phyloP scores from a whole-genome alignment of 1,284 basidiomycete genomes.

The Austroboletus novae-zelandiae region DNA sequence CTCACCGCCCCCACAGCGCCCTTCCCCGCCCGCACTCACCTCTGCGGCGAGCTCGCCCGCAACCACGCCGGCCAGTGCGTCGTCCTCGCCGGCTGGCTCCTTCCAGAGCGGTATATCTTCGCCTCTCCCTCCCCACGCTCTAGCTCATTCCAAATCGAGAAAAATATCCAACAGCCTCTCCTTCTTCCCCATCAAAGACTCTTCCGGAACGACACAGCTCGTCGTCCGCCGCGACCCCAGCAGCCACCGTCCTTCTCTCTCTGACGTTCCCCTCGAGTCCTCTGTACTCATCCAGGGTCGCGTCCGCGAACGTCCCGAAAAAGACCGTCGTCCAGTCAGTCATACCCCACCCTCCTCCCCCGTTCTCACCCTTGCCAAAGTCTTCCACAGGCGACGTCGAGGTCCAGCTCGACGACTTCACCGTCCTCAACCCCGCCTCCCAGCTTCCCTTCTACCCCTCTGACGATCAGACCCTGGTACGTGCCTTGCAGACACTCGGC shows the following conservation, averaged over 20 bases:
- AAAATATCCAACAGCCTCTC: constrained; percentile 67
- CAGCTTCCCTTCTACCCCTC: constrained; percentile 81
- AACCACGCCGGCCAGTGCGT: constrained; percentile 58
- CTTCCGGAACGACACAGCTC: constrained; percentile 75
- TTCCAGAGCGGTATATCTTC: constrained; percentile 62
- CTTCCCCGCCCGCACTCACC: constrained; percentile 63
- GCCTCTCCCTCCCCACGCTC: constrained; percentile 30
- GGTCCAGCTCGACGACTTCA: constrained; percentile 68
- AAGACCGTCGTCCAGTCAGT: constrained; percentile 57
- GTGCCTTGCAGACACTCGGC: constrained; percentile 28
- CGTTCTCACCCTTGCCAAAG: constrained; percentile 27
- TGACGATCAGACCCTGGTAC: constrained; percentile 67
- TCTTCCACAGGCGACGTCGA: constrained; percentile 74
- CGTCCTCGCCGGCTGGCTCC: constrained; percentile 76
- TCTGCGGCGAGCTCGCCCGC: constrained; percentile 58
- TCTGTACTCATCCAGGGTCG: constrained; percentile 72
- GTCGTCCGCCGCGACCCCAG: constrained; percentile 49
- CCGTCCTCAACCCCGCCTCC: constrained; percentile 77
- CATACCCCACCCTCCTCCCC: neutral
- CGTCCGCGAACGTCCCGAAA: constrained; percentile 62
- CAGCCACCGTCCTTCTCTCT: constrained; percentile 38
- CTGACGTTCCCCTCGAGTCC: constrained; percentile 70
- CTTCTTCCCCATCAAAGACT: constrained; percentile 80
- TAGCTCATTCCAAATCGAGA: constrained; percentile 42
- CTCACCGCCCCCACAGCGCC: constrained; percentile 43